These are phyloP conservation scores for Kodamaea fungicola DNA, from an alignment of 1,139 yeast species.

Conservation along the genomic window DNA sequence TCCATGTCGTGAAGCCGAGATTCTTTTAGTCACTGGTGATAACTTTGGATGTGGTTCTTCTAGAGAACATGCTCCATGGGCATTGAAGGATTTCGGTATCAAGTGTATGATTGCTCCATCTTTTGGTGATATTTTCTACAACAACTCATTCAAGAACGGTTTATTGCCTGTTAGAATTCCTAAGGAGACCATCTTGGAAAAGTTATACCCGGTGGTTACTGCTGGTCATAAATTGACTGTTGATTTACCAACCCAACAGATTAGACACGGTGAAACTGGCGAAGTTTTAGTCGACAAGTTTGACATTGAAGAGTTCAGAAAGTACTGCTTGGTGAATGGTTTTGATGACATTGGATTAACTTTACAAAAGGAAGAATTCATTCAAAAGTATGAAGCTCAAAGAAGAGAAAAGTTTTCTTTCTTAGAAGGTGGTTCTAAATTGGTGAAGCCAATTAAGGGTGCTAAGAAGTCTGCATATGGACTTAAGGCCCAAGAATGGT, in stretches of 20 bases:
- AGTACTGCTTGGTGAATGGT: conserved; percentile 91
- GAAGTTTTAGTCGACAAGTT: conserved; percentile 77
- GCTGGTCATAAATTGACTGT: conserved; percentile 70
- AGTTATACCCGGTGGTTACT: conserved; percentile 75
- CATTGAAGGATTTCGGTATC: conserved; percentile 94
- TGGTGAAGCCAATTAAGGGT: conserved; percentile 65
- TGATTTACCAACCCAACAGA: conserved; percentile 84
- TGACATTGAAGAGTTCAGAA: conserved; percentile 87
- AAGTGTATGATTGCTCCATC: conserved; percentile 95
- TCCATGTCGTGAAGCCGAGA: conserved; percentile 77
- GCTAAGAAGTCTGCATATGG: conserved; percentile 69
- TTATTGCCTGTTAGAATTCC: conserved; percentile 86
- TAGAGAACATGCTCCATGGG: conserved; percentile 99
- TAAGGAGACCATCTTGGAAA: conserved; percentile 64
- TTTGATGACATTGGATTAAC: conserved; percentile 96
- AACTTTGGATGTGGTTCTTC: conserved; percentile 99
- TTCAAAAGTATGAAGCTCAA: conserved; percentile 64
- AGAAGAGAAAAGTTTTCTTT: conserved; percentile 83
- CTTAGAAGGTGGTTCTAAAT: conserved; percentile 79
- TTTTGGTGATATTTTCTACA: conserved; percentile 96
- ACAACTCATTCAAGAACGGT: conserved; percentile 94
- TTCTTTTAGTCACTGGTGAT: conserved; percentile 89
- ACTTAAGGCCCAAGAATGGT: conserved; percentile 79
- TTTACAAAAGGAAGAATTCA: conserved; percentile 79
- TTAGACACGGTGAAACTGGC: conserved; percentile 60